Conservation (phyloP, 2,329 filamentous ascomycete species). For the Penicillium corylophilum region DNA sequence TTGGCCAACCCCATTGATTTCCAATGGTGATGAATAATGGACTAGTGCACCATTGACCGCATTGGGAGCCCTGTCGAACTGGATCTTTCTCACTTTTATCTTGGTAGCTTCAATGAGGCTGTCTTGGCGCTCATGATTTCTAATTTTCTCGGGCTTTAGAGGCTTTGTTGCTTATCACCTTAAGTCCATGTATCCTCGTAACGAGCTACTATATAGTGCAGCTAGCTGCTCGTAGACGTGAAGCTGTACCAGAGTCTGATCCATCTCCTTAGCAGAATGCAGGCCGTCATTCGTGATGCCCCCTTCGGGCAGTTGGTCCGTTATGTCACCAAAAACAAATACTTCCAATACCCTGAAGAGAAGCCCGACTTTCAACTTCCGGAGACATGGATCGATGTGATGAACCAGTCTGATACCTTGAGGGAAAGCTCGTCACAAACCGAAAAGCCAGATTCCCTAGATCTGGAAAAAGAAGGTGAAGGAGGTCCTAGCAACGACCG, state of each 20-base stretch:
- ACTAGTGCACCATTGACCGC: neutral
- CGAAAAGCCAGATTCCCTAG: neutral
- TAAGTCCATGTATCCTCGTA: neutral
- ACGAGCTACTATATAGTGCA: neutral
- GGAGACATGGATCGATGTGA: constrained; percentile 20
- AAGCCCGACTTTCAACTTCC: constrained; percentile 30
- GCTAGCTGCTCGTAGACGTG: neutral
- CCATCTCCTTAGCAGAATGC: constrained; percentile 2
- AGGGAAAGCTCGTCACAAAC: neutral
- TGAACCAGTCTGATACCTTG: constrained; percentile 5
- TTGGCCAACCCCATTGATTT: neutral
- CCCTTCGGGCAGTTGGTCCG: constrained; percentile 50
- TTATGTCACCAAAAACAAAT: constrained; percentile 42
- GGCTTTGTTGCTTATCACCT: neutral
- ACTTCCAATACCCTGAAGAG: constrained; percentile 49
- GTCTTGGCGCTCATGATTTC: neutral
- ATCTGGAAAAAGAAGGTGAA: neutral
- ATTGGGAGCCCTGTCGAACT: neutral
- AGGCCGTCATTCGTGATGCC: constrained; percentile 41
- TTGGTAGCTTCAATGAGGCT: neutral
- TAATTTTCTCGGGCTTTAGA: neutral
- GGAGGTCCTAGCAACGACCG: neutral
- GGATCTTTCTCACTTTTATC: neutral
- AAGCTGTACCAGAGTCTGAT: neutral
- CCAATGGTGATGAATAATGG: neutral